These are phyloP conservation scores for Penicillium rolfsii DNA, from an alignment of 2,329 filamentous ascomycete species.

Conservation along the genomic window DNA sequence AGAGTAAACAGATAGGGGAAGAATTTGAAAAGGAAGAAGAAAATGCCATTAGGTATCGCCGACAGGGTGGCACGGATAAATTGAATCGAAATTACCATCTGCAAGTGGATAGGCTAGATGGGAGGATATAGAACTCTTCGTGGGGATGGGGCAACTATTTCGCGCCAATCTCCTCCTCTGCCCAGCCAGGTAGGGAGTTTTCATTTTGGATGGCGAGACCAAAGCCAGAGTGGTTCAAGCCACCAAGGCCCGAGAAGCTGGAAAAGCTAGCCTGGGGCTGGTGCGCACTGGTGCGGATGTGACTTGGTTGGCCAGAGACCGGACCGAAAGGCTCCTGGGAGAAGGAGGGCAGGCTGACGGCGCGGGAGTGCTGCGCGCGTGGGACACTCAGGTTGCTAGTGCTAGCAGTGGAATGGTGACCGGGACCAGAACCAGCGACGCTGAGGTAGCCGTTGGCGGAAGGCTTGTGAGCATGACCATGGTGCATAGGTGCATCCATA, in stretches of 20 bases:
- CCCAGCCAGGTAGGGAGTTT: slow-evolving; percentile 63
- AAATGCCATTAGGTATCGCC: slow-evolving; percentile 25
- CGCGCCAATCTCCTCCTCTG: slow-evolving; percentile 64
- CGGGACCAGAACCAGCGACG: slow-evolving; percentile 66
- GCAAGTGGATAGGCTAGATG: slow-evolving; percentile 4
- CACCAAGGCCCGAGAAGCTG: slow-evolving; percentile 62
- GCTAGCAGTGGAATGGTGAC: slow-evolving; percentile 71
- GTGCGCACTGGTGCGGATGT: slow-evolving; percentile 43
- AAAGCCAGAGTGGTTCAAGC: slow-evolving; percentile 60
- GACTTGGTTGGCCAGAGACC: slow-evolving; percentile 39
- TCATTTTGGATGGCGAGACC: slow-evolving; percentile 64
- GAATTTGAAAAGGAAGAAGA: slow-evolving; percentile 10
- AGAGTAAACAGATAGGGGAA: background rate
- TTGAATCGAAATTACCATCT: slow-evolving; percentile 25
- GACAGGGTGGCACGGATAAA: slow-evolving; percentile 8
- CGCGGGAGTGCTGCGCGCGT: slow-evolving; percentile 70
- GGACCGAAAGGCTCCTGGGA: slow-evolving; percentile 61
- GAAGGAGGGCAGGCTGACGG: slow-evolving; percentile 82
- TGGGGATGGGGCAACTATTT: slow-evolving; percentile 45
- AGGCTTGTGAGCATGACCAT: slow-evolving; percentile 58
- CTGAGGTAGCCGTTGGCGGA: slow-evolving; percentile 66
- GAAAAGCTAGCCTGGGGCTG: slow-evolving; percentile 58
- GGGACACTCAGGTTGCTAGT: slow-evolving; percentile 58
- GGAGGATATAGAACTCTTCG: background rate
- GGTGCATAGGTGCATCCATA: slow-evolving; percentile 48